These are phyloP conservation scores for Neofusicoccum ribis DNA, from an alignment of 2,329 filamentous ascomycete genomes.

Conservation along the genomic window DNA sequence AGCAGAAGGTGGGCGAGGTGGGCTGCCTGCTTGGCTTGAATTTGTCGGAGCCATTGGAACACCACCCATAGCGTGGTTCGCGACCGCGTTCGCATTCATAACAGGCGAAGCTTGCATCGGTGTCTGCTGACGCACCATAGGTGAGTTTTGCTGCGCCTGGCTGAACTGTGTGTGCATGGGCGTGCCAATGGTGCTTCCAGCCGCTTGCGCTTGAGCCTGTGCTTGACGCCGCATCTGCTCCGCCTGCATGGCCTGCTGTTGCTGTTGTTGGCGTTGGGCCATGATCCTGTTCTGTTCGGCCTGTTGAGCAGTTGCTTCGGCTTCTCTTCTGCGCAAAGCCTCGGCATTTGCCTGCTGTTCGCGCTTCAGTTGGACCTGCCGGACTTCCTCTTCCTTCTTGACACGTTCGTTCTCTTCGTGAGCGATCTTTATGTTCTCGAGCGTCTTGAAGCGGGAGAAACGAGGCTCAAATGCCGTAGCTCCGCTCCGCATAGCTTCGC, in stretches of 20 bases:
- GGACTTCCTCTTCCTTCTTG: constrained; percentile 54
- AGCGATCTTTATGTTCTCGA: constrained; percentile 79
- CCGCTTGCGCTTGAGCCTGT: constrained; percentile 34
- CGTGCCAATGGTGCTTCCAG: constrained; percentile 21
- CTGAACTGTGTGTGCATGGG: constrained; percentile 39
- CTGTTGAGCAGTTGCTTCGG: constrained; percentile 17
- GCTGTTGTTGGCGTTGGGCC: constrained; percentile 21
- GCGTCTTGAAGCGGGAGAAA: constrained; percentile 88
- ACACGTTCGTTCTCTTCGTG: constrained; percentile 68
- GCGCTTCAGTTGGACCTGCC: constrained; percentile 44
- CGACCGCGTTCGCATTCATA: constrained; percentile 31
- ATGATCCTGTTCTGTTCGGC: constrained; percentile 26
- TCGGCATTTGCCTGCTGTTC: constrained; percentile 23
- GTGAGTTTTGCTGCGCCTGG: constrained; percentile 68
- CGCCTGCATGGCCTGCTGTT: constrained; percentile 22
- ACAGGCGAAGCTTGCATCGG: constrained; percentile 49
- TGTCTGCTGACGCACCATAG: constrained; percentile 51
- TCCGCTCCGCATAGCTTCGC: constrained; percentile 63
- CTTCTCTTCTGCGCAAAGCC: constrained; percentile 23
- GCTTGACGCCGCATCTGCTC: constrained; percentile 24
- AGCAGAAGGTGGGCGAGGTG: constrained; percentile 39
- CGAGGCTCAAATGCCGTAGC: constrained; percentile 76
- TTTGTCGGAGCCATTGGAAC: constrained; percentile 46
- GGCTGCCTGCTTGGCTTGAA: constrained; percentile 41
- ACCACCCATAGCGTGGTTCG: constrained; percentile 40